Percentiles rank a stretch among this genome's conserved stretches.
Conservation (phyloP, 2,329 filamentous ascomycete species). For the Phaeoacremonium minimum region DNA sequence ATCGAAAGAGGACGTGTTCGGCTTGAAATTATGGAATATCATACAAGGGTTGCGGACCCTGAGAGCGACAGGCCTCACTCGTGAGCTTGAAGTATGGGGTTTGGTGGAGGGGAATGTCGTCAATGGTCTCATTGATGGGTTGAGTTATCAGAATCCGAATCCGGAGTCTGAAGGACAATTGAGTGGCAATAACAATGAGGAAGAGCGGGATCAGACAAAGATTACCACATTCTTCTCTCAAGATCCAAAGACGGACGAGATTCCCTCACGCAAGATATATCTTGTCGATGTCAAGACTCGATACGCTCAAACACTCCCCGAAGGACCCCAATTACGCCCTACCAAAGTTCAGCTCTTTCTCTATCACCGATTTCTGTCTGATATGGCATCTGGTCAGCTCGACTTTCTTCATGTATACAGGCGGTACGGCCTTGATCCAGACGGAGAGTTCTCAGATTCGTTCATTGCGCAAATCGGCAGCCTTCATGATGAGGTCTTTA, state of each 20-base stretch:
- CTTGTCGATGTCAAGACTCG: slow-evolving; percentile 88
- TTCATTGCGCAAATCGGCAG: slow-evolving; percentile 73
- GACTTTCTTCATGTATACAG: slow-evolving; percentile 65
- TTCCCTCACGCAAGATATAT: slow-evolving; percentile 46
- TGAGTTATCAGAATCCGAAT: slow-evolving; percentile 76
- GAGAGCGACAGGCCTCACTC: slow-evolving; percentile 64
- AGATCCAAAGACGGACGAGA: slow-evolving; percentile 7
- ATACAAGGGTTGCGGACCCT: slow-evolving; percentile 78
- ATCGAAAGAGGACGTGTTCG: slow-evolving; percentile 78
- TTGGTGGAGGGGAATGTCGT: slow-evolving; percentile 76
- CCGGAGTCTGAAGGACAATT: slow-evolving; percentile 59
- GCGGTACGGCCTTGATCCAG: slow-evolving; percentile 65
- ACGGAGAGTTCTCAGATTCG: slow-evolving; percentile 67
- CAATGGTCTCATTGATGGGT: slow-evolving; percentile 84
- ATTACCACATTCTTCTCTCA: slow-evolving; percentile 35
- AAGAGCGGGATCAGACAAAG: slow-evolving; percentile 25
- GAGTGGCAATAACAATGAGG: slow-evolving; percentile 27
- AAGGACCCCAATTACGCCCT: slow-evolving; percentile 62
- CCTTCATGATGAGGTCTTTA: slow-evolving; percentile 63
- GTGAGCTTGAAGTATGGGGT: slow-evolving; percentile 83
- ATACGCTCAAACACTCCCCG: slow-evolving; percentile 57
- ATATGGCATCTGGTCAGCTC: slow-evolving; percentile 67
- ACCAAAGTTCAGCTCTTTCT: slow-evolving; percentile 85
- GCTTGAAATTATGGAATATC: slow-evolving; percentile 82
- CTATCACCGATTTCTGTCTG: slow-evolving; percentile 80